phyloP scores from a whole-genome alignment of 805 yeast genomes.

The Jamesozyma lodderae region DNA sequence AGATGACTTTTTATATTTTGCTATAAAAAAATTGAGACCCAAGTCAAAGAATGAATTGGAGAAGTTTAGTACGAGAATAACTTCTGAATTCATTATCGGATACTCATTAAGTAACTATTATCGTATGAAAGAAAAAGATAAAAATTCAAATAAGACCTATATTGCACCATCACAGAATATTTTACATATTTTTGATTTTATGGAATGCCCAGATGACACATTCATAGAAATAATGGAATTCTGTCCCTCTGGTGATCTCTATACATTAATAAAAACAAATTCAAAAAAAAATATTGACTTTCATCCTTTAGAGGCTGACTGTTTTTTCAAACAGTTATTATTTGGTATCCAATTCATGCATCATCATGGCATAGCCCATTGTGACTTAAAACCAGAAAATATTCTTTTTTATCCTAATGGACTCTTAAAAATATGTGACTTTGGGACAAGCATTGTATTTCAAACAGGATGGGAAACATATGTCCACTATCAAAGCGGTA shows the following conservation, averaged over 20 bases:
- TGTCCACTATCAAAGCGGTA: constrained; percentile 57
- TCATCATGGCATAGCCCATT: constrained; percentile 86
- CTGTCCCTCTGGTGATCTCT: constrained; percentile 77
- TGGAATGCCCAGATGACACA: constrained; percentile 55
- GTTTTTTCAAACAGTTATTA: constrained; percentile 78
- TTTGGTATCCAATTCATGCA: constrained; percentile 82
- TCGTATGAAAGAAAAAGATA: not conserved
- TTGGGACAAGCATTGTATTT: constrained; percentile 87
- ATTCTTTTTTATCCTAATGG: constrained; percentile 61
- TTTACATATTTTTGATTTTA: constrained; percentile 68
- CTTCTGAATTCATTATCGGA: constrained; percentile 82
- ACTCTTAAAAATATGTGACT: constrained; percentile 64
- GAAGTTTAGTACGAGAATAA: constrained; percentile 79
- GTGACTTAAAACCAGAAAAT: constrained; percentile 88
- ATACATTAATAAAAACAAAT: constrained; percentile 43
- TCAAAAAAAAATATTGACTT: constrained; percentile 41
- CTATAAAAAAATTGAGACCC: constrained; percentile 73
- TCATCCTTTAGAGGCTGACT: constrained; percentile 67
- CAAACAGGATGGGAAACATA: constrained; percentile 83
- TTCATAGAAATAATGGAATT: constrained; percentile 90
- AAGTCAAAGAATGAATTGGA: constrained; percentile 83
- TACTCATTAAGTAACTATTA: constrained; percentile 51
- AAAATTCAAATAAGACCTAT: not conserved
- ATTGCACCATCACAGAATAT: constrained; percentile 42
- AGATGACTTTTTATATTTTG: constrained; percentile 61